A percentile compares a stretch with the other conserved stretches of the same genome.
Evolutionary conservation across 73 alveolate genomes (phyloP).

Genomic region (Durusdinium trenchii): DNA sequence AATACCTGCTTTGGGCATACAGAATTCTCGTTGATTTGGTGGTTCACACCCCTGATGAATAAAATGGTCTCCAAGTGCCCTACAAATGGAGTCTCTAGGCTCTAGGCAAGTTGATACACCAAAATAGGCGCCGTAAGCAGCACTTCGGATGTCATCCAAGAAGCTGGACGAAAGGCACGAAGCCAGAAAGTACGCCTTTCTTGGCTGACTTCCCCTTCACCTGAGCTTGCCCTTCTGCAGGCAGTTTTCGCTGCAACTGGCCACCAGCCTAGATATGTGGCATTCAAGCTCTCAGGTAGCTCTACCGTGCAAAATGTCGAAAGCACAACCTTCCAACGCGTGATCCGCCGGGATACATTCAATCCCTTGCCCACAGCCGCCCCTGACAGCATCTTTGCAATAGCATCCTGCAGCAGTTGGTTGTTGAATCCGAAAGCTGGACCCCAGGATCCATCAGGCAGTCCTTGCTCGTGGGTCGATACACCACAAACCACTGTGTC

Average conservation of each 20-base stretch:
- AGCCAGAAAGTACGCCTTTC: conserved; percentile 93
- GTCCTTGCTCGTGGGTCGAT: conserved; percentile 92
- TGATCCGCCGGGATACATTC: conserved; percentile 31
- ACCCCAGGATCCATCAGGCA: too few species aligned
- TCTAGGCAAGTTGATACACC: too few species aligned
- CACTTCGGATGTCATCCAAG: neutral
- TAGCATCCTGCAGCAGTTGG: conserved; percentile 56
- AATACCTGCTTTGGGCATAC: too few species aligned
- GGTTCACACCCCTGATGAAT: too few species aligned
- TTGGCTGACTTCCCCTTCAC: conserved; percentile 93
- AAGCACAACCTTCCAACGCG: neutral
- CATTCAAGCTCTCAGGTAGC: neutral
- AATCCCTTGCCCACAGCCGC: conserved; percentile 90
- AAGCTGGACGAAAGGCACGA: conserved; percentile 80
- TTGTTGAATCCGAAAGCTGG: neutral
- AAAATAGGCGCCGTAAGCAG: too few species aligned
- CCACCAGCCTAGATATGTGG: neutral
- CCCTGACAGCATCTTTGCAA: conserved; percentile 89
- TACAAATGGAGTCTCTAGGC: neutral
- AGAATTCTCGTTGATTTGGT: too few species aligned
- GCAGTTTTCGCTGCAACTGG: neutral
- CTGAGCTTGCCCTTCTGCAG: neutral
- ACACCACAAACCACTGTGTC: conserved; percentile 76
- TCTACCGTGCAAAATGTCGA: neutral
- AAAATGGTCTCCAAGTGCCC: neutral